Evolutionary conservation across 805 yeast genomes (phyloP).

Genomic region (Suhomyces sp.): DNA sequence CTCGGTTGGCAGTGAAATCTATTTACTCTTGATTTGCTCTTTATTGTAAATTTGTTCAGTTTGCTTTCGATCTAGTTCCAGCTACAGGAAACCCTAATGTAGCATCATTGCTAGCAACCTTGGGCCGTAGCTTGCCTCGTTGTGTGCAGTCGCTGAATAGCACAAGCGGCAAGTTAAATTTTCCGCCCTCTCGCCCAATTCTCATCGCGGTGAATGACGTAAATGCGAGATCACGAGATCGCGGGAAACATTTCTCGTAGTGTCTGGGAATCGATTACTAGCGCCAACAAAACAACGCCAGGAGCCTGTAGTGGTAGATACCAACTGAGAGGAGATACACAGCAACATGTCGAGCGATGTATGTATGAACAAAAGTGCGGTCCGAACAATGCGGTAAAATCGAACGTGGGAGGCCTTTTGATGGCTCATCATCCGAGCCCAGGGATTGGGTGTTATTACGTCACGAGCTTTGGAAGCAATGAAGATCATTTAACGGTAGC

Average conservation of each 20-base stretch:
- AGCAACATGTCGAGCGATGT: constrained; percentile 11
- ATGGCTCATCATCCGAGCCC: background rate
- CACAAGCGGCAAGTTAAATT: background rate
- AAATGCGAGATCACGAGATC: constrained; percentile 2
- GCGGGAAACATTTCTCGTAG: background rate
- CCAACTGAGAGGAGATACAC: background rate
- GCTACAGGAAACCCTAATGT: no score
- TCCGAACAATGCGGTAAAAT: background rate
- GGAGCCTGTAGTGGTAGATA: background rate
- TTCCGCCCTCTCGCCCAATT: background rate
- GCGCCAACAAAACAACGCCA: background rate
- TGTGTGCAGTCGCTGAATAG: background rate
- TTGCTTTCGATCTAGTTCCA: no score
- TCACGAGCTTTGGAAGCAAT: constrained; percentile 1
- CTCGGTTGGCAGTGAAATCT: no score
- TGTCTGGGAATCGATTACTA: background rate
- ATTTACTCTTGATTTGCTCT: background rate
- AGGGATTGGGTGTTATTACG: constrained; percentile 4
- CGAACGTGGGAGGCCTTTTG: background rate
- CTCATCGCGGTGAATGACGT: constrained; percentile 1
- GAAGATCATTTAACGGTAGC: background rate
- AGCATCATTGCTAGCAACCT: background rate
- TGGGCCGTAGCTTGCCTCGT: background rate
- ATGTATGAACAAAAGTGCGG: constrained; percentile 2
- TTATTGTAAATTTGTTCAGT: no score